These are phyloP conservation scores for Aquanectria penicillioides DNA, from an alignment of 2,329 filamentous ascomycete species.

Conservation along the genomic window DNA sequence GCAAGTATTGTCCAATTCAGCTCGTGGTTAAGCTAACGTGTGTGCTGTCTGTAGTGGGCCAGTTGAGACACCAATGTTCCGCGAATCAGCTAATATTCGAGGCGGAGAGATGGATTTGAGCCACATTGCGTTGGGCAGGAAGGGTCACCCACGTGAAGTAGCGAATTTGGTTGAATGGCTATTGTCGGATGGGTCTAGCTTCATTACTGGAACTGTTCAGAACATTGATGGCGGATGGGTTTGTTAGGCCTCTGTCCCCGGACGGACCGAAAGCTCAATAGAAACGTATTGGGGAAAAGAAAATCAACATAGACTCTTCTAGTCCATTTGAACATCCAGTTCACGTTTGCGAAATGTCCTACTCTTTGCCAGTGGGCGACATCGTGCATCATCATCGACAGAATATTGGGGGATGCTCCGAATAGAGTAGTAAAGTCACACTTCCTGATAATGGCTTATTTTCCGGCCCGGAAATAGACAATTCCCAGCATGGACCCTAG, in stretches of 20 bases:
- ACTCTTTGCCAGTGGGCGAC: no score
- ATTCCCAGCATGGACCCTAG: no score
- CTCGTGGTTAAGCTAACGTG: background rate
- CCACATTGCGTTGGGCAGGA: conserved; percentile 1
- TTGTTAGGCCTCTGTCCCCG: conserved; percentile 2
- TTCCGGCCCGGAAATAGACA: no score
- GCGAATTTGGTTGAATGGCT: conserved; percentile 3
- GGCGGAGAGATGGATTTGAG: background rate
- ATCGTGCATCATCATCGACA: no score
- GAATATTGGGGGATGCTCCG: no score
- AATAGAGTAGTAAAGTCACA: no score
- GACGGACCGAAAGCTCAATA: no score
- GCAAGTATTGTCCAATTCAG: background rate
- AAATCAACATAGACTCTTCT: no score
- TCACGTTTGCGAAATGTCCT: no score
- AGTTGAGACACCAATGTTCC: conserved; percentile 1
- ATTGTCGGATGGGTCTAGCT: background rate
- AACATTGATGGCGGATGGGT: conserved; percentile 3
- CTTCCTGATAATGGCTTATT: no score
- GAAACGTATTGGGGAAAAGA: no score
- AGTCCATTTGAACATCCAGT: no score
- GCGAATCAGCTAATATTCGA: background rate
- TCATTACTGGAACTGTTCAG: conserved; percentile 1
- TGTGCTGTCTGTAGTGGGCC: background rate
- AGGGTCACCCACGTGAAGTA: background rate